Evolutionary conservation across 768 basidiomycete species (phyloP).

Genomic region (Calocybe indica): DNA sequence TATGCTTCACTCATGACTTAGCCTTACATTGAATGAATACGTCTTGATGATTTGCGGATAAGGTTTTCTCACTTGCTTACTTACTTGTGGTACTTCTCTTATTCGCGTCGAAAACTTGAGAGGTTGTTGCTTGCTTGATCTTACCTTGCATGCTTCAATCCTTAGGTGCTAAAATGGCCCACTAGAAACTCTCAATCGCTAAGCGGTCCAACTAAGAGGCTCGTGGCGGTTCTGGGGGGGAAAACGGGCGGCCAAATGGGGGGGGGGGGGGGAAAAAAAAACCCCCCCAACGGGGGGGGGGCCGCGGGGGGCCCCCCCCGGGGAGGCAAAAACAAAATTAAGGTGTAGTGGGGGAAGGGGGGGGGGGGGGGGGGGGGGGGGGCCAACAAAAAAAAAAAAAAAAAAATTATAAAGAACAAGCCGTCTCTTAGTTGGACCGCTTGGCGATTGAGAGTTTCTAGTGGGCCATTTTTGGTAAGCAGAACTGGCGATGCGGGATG

Average conservation of each 20-base stretch:
- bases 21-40: too few relatives aligned
- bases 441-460: slow-evolving; percentile 78
- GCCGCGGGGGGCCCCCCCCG: slow-evolving; percentile 86
- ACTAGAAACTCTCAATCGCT: background rate
- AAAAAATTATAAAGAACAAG: slow-evolving; percentile 84
- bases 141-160: too few relatives aligned
- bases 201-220: slow-evolving; percentile 43
- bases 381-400: slow-evolving; percentile 82
- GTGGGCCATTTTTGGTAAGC: slow-evolving; percentile 79
- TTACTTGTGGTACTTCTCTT: too few relatives aligned
- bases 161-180: background rate
- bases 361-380: slow-evolving; percentile 91
- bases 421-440: slow-evolving; percentile 78
- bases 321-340: slow-evolving; percentile 49
- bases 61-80: too few relatives aligned
- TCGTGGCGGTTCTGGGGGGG: slow-evolving; percentile 95
- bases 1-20: too few relatives aligned
- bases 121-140: too few relatives aligned
- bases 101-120: too few relatives aligned
- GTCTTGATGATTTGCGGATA: too few relatives aligned
- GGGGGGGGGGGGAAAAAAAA: slow-evolving; percentile 96
- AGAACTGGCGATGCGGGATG: slow-evolving; percentile 66
- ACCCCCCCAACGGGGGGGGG: slow-evolving; percentile 92
- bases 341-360: slow-evolving; percentile 71
- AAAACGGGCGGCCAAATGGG: slow-evolving; percentile 94